Conservation (phyloP, 306 rosid genomes). For the Delonix regia region DNA sequence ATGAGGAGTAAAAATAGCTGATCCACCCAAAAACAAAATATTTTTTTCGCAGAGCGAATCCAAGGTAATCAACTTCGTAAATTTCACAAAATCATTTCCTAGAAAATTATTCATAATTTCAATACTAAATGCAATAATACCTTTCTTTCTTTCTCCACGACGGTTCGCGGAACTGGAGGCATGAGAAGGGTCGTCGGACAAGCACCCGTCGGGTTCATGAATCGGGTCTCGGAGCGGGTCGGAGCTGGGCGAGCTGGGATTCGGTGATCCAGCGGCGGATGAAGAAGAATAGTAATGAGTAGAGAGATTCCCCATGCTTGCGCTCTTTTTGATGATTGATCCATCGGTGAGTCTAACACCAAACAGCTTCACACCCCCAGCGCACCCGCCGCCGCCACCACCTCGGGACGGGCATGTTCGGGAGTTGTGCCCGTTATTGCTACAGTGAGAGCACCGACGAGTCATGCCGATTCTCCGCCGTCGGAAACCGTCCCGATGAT, state of each 20-base stretch:
- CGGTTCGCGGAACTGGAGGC: slow-evolving; percentile 69
- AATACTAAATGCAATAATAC: slow-evolving; percentile 38
- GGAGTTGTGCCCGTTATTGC: slow-evolving; percentile 95
- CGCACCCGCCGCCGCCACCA: slow-evolving; percentile 1
- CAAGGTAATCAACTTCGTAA: background rate
- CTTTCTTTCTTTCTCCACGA: slow-evolving; percentile 86
- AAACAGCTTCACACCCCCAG: slow-evolving; percentile 56
- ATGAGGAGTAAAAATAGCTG: background rate
- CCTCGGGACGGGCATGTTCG: slow-evolving; percentile 84
- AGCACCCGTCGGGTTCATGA: slow-evolving; percentile 63
- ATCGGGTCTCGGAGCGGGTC: slow-evolving; percentile 44
- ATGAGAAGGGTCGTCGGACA: slow-evolving; percentile 84
- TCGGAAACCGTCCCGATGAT: slow-evolving; percentile 45
- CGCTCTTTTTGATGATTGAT: slow-evolving; percentile 88
- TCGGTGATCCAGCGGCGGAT: slow-evolving; percentile 56
- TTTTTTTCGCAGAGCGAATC: background rate
- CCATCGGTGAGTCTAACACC: slow-evolving; percentile 96
- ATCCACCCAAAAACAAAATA: background rate
- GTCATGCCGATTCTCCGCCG: slow-evolving; percentile 61
- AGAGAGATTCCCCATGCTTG: slow-evolving; percentile 91
- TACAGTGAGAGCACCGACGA: slow-evolving; percentile 99
- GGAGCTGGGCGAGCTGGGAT: slow-evolving; percentile 67
- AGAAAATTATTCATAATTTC: background rate
- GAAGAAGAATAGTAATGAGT: slow-evolving; percentile 70
- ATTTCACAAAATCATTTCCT: background rate